Conservation (phyloP, 2,329 filamentous ascomycete genomes). For the Alternaria brassicicola region DNA sequence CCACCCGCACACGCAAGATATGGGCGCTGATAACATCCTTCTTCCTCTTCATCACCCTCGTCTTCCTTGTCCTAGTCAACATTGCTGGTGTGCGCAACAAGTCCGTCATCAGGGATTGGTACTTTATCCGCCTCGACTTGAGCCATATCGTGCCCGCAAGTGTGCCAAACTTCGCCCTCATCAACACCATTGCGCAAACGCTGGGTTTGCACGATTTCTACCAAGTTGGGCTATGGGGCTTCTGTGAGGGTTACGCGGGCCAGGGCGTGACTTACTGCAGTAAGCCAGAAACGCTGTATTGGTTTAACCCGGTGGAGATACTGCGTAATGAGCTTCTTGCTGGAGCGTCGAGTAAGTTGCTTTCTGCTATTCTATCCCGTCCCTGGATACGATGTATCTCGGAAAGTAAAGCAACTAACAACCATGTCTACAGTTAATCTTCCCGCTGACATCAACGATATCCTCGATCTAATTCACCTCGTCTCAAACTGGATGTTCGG, state of each 20-base stretch:
- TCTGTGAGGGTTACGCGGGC: constrained; percentile 82
- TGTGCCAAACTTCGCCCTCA: constrained; percentile 73
- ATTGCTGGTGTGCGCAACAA: constrained; percentile 74
- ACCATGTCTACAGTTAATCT: constrained; percentile 66
- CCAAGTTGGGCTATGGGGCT: constrained; percentile 89
- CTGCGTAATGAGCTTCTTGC: constrained; percentile 78
- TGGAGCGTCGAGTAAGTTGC: constrained; percentile 71
- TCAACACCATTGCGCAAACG: constrained; percentile 86
- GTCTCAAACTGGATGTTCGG: constrained; percentile 88
- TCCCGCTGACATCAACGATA: constrained; percentile 72
- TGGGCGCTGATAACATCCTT: constrained; percentile 70
- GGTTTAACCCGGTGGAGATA: constrained; percentile 89
- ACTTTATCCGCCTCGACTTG: constrained; percentile 84
- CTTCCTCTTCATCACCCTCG: constrained; percentile 73
- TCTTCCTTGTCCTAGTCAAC: constrained; percentile 82
- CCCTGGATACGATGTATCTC: neutral
- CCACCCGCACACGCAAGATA: constrained; percentile 59
- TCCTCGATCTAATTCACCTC: constrained; percentile 74
- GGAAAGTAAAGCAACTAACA: constrained; percentile 11
- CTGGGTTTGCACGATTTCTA: constrained; percentile 94
- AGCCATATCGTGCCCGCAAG: constrained; percentile 78
- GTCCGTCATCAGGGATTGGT: constrained; percentile 70
- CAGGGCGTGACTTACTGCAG: constrained; percentile 80
- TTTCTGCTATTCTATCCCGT: neutral
- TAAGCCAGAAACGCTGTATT: constrained; percentile 72